Evolutionary conservation across 768 basidiomycete species (phyloP).

Genomic region (Psilocybe subaeruginosa): DNA sequence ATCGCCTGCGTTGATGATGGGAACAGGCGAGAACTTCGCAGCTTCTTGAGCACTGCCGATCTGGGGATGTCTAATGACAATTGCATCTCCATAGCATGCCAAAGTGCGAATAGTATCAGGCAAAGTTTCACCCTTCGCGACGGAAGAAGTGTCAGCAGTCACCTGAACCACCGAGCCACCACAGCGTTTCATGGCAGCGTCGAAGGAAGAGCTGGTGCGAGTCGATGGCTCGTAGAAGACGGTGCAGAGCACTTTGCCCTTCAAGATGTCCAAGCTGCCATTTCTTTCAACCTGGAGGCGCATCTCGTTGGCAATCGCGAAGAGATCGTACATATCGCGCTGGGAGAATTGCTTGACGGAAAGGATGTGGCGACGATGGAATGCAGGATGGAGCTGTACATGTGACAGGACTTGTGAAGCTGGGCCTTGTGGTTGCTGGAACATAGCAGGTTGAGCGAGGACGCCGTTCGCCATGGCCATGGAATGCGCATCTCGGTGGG

Average conservation of each 20-base stretch:
- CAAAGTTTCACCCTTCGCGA: conserved; percentile 91
- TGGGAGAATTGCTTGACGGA: conserved; percentile 92
- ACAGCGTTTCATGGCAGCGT: conserved; percentile 98
- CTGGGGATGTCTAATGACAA: conserved; percentile 93
- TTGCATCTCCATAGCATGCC: conserved; percentile 93
- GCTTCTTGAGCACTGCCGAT: conserved; percentile 93
- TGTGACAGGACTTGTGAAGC: conserved; percentile 47
- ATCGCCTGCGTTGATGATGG: conserved; percentile 96
- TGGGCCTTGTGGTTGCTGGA: conserved; percentile 32
- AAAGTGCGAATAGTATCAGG: conserved; percentile 94
- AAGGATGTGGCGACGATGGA: conserved; percentile 92
- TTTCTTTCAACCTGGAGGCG: conserved; percentile 92
- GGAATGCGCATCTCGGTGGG: conserved; percentile 26
- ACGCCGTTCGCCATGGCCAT: conserved; percentile 25
- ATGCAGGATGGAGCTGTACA: conserved; percentile 75
- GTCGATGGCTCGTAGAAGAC: conserved; percentile 98
- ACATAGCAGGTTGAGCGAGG: conserved; percentile 22
- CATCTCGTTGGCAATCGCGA: conserved; percentile 96
- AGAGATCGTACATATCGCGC: conserved; percentile 90
- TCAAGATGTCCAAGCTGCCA: conserved; percentile 85
- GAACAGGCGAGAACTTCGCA: conserved; percentile 96
- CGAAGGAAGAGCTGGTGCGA: conserved; percentile 93
- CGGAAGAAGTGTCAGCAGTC: conserved; percentile 80
- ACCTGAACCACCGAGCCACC: conserved; percentile 95
- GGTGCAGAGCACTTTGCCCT: conserved; percentile 88